Evolutionary conservation across 2,329 filamentous ascomycete genomes (phyloP), one percentile per base, ranked within the genome.

Genomic region (Penicillium nordicum): DNA sequence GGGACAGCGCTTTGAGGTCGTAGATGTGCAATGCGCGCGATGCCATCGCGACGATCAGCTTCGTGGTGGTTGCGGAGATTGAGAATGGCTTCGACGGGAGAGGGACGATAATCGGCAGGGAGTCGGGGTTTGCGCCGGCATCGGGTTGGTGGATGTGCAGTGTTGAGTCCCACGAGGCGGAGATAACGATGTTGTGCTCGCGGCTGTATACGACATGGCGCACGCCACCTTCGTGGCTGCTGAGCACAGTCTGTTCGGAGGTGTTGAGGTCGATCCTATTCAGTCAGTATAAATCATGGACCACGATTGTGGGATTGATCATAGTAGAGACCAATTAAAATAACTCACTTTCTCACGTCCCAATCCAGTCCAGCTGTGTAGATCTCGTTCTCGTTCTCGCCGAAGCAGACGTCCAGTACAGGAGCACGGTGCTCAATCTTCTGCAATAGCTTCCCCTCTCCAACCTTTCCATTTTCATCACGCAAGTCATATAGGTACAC

Each of bases 1-100:
- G 69, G 25, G 79, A 76, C 38, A 96, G 83, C 25, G 86, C 77
- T 47, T 85, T 80, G 32, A 99, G 82, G 69, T 97, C 90, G 82
- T 97, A 97, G 73, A 99, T 96, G 78, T 94, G 87, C 59, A 97
- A 86, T n/a, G 92, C 85, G 53, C 94, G 89, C 53, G 89, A 90
- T 2, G 92, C 90, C 94, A 99, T 97, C 63, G 92, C 92, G 56
- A 99, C 90, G 41, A 99, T 91, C 9, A 96, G 82, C 74, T 95
- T 96, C 50, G 89, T 92, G 48, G 88, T 80, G 36, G 92, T 83
- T n/a, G 84, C 73, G 32, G 83, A 89, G 46, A 97, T 80, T 12
- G 92, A 92, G 74, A 96, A 96, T 1, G 92, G 91, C 74, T 96
- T 99, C 29, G 87, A 88, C 0, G 89, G 90, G 23, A 96, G 86